A percentile compares a stretch with the other conserved stretches of the same genome.
Evolutionary conservation across 2,329 filamentous ascomycete genomes (phyloP).

Genomic region (Penicillium palitans): DNA sequence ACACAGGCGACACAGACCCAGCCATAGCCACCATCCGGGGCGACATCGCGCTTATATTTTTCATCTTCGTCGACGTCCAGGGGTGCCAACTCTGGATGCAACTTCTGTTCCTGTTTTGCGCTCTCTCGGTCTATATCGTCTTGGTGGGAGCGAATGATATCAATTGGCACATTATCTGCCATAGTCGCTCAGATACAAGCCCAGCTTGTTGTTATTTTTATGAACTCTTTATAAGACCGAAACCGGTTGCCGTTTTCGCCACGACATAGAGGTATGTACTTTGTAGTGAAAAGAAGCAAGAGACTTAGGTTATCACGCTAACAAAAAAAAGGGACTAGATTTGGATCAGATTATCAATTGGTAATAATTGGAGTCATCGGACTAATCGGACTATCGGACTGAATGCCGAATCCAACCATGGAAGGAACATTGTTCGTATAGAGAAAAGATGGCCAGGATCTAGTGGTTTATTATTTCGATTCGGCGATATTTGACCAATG

Average conservation of each 20-base stretch:
- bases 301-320: neutral
- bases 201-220: neutral
- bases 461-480: neutral
- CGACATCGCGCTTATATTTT: constrained; percentile 37
- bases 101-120: constrained; percentile 10
- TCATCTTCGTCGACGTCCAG: constrained; percentile 26
- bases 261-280: constrained; percentile 4
- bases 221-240: neutral
- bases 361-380: constrained; percentile 2
- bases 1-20: constrained; percentile 61
- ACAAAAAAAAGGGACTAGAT: constrained; percentile 1
- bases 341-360: neutral
- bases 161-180: constrained; percentile 35
- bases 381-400: constrained; percentile 14
- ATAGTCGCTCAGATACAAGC: constrained; percentile 18
- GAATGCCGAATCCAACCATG: constrained; percentile 8
- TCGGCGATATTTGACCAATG: constrained; percentile 20
- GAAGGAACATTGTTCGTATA: neutral
- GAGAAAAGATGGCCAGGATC: constrained; percentile 7
- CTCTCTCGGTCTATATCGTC: constrained; percentile 13
- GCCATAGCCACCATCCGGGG: constrained; percentile 60
- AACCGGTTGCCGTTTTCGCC: constrained; percentile 17
- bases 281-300: neutral
- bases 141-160: constrained; percentile 30
- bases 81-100: constrained; percentile 7